Conservation (phyloP, 2,329 filamentous ascomycete species). For the Coniochaeta pulveracea region DNA sequence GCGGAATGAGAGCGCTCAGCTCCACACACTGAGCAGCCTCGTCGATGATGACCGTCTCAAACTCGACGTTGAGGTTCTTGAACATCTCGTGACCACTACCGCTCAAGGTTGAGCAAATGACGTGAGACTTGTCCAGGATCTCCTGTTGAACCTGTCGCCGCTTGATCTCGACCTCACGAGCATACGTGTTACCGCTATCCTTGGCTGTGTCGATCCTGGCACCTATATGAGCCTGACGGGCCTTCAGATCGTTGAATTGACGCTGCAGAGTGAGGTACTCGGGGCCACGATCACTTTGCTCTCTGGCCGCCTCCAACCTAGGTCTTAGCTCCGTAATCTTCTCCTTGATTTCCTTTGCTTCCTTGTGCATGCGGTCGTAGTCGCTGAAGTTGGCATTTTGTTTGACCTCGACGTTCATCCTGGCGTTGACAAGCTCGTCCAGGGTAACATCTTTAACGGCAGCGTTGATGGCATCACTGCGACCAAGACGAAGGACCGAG, state of each 20-base stretch:
- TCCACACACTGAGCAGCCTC: conserved; percentile 98
- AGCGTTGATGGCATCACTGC: conserved; percentile 84
- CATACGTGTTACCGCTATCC: conserved; percentile 71
- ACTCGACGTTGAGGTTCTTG: conserved; percentile 85
- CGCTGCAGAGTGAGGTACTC: conserved; percentile 52
- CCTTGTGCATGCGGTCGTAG: conserved; percentile 48
- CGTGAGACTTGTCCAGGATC: conserved; percentile 80
- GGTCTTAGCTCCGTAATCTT: conserved; percentile 61
- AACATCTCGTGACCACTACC: conserved; percentile 98
- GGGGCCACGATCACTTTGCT: background rate
- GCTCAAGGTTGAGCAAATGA: conserved; percentile 90
- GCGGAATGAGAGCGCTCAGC: conserved; percentile 85
- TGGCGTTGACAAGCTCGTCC: conserved; percentile 76
- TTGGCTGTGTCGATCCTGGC: conserved; percentile 78
- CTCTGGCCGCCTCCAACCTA: conserved; percentile 55
- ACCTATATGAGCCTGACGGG: conserved; percentile 62
- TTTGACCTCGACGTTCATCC: conserved; percentile 50
- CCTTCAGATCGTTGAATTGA: conserved; percentile 68
- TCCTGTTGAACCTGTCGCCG: conserved; percentile 79
- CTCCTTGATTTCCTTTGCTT: conserved; percentile 62
- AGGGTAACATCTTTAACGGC: conserved; percentile 85
- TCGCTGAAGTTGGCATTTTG: conserved; percentile 44
- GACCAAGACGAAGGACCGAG: conserved; percentile 80
- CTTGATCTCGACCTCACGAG: conserved; percentile 76
- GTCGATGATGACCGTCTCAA: conserved; percentile 96